These are phyloP conservation scores for Brassica hybrid DNA, from an alignment of 441 rosid genomes.

Conservation along the genomic window DNA sequence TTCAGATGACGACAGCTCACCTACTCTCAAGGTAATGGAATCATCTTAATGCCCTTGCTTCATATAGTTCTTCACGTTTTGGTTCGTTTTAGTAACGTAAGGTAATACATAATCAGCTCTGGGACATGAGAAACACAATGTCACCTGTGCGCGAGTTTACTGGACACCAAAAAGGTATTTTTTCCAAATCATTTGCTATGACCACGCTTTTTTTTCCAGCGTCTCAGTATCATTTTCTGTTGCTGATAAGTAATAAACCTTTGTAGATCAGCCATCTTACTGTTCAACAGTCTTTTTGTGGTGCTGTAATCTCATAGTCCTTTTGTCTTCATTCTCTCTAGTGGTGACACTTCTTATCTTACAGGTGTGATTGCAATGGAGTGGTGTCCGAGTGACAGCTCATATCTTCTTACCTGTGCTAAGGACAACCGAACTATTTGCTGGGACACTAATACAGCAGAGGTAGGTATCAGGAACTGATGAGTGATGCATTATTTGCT, in stretches of 20 bases:
- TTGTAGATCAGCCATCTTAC: conserved; percentile 16
- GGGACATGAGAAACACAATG: too few species aligned
- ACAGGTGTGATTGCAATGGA: conserved; percentile 99
- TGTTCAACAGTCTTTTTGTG: conserved; percentile 12
- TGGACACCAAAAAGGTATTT: conserved; percentile 90
- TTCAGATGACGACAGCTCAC: conserved; percentile 92
- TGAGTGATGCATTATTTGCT: conserved; percentile 6
- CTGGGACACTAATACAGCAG: conserved; percentile 93
- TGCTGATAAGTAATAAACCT: conserved; percentile 3
- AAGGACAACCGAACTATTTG: conserved; percentile 98
- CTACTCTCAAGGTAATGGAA: conserved; percentile 72
- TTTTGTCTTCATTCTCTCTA: conserved; percentile 24
- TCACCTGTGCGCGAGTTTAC: conserved; percentile 24
- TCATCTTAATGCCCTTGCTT: conserved; percentile 8
- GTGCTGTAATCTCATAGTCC: conserved; percentile 13
- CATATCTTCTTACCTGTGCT: conserved; percentile 96
- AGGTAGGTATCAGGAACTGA: conserved; percentile 53
- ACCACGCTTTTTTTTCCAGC: background rate
- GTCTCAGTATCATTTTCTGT: background rate
- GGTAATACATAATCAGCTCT: too few species aligned
- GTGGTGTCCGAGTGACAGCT: conserved; percentile 95
- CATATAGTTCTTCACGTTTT: background rate
- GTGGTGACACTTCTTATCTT: conserved; percentile 25
- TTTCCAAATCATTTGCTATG: conserved; percentile 6
- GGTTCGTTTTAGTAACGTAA: too few species aligned